These are phyloP conservation scores for Calonectria multiphialidica DNA, from an alignment of 2,329 filamentous ascomycete species.

Conservation along the genomic window DNA sequence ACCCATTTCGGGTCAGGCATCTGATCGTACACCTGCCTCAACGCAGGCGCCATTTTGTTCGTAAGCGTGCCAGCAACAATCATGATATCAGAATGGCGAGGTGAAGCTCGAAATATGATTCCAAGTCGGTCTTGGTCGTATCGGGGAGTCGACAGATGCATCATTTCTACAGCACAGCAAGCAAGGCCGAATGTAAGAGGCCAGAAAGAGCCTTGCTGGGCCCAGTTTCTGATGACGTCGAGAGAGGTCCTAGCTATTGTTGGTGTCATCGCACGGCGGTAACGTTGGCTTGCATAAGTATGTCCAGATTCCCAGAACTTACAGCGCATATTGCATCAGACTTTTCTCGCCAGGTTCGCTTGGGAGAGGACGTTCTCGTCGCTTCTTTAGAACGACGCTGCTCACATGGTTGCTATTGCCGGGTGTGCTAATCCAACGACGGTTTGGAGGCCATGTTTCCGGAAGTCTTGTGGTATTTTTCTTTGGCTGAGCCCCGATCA, in stretches of 20 bases:
- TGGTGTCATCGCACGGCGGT: background rate
- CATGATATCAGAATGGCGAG: slow-evolving; percentile 75
- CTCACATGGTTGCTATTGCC: background rate
- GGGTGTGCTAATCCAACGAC: background rate
- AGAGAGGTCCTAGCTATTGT: slow-evolving; percentile 59
- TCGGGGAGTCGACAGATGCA: slow-evolving; percentile 71
- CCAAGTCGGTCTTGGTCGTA: slow-evolving; percentile 74
- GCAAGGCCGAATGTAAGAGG: slow-evolving; percentile 71
- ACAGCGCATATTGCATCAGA: background rate
- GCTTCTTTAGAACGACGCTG: background rate
- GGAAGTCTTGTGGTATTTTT: too few species aligned
- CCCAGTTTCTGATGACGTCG: slow-evolving; percentile 69
- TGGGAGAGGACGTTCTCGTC: background rate
- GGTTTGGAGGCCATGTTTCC: background rate
- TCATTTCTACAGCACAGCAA: slow-evolving; percentile 74
- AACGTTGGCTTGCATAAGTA: background rate
- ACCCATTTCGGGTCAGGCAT: slow-evolving; percentile 75
- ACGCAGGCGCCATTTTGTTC: slow-evolving; percentile 76
- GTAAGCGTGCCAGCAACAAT: slow-evolving; percentile 75
- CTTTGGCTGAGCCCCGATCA: too few species aligned
- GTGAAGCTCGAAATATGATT: slow-evolving; percentile 76
- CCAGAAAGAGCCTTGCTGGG: slow-evolving; percentile 70
- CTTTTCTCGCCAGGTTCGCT: background rate
- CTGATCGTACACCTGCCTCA: slow-evolving; percentile 75
- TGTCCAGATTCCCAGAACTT: background rate